Base-by-base conservation (phyloP, 768 basidiomycete species). In the Lentinula guzmanii region DNA sequence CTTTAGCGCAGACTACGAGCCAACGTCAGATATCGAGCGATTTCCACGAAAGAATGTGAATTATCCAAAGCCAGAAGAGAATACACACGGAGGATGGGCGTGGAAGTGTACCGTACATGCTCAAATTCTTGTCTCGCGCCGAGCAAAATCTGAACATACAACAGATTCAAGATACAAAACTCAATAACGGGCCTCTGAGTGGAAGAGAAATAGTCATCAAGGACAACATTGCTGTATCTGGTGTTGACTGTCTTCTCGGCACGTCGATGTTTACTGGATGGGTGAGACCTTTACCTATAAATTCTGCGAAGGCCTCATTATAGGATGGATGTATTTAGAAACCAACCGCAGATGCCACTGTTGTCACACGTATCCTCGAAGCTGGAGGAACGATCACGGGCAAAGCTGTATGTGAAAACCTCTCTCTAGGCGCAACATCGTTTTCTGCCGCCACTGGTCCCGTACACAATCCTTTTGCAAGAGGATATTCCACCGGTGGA, bases 381-480 rank as follows among this genome's bases (percentile, higher is more conserved):
- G 34, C 60, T 7, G 60, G 60, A 11, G 60, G 50, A 15, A 42
- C 51, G 11, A 21, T 54, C 15, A 10, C 53, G 8, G 60, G 60
- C 1, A 61, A 61, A 53, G 60, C 50, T 11, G 51, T 53, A 4
- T 61, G 60, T n/a, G 60, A 61, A 31, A 61, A 61, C 28, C 31
- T 61, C 31, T 61, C 60, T 16, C 7, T 61, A 37, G 52, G 39
- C 18, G 51, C 33, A 15, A 39, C 60, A 6, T 52, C 50, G 15
- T 61, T 61, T 31, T 34, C 50, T 18, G 60, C 60, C n/a, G 48
- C 60, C 28, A 61, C 60, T 2, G 60, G 60, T 13, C 60, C 60
- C 15, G 60, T 61, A 8, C 51, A 61, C 16, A 61, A 61, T 31
- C 60, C 52, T 6, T 42, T 52, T 16, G 60, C 60, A 8, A 52